A percentile compares a stretch with the other conserved stretches of the same genome.
phyloP scores from a whole-genome alignment of 2,329 filamentous ascomycete genomes.

The Penicillium sp. region DNA sequence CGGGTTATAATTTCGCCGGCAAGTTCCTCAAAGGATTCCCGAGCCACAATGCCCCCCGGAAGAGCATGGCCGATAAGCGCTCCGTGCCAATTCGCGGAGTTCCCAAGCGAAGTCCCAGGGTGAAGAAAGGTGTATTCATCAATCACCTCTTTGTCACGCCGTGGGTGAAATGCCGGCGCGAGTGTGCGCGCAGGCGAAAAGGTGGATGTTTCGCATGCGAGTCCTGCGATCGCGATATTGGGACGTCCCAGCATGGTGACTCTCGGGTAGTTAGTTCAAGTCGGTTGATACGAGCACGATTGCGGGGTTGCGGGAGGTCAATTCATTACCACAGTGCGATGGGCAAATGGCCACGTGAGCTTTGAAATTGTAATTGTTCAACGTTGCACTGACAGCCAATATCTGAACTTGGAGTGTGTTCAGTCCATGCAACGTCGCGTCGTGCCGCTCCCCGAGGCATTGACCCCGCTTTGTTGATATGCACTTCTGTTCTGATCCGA shows the following conservation, averaged over 20 bases:
- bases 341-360: background rate
- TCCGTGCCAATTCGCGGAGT: constrained; percentile 52
- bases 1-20: constrained; percentile 44
- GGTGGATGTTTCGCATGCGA: constrained; percentile 57
- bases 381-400: background rate
- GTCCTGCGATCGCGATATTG: constrained; percentile 53
- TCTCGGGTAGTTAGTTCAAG: background rate
- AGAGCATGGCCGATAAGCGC: constrained; percentile 55
- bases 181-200: constrained; percentile 54
- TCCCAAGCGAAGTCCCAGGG: constrained; percentile 41
- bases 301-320: background rate
- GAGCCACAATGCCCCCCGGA: constrained; percentile 51
- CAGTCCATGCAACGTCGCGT: constrained; percentile 8
- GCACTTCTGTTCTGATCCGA: background rate
- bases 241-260: constrained; percentile 40
- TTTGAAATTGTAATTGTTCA: background rate
- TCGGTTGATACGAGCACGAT: background rate
- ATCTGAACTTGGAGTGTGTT: background rate
- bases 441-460: background rate
- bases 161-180: constrained; percentile 53
- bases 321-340: background rate
- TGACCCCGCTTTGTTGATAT: constrained; percentile 3
- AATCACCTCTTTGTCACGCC: constrained; percentile 46
- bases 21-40: constrained; percentile 50
- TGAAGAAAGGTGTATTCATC: constrained; percentile 51